These are phyloP conservation scores for Fonsecaea erecta DNA, from an alignment of 2,329 filamentous ascomycete genomes.

Conservation along the genomic window DNA sequence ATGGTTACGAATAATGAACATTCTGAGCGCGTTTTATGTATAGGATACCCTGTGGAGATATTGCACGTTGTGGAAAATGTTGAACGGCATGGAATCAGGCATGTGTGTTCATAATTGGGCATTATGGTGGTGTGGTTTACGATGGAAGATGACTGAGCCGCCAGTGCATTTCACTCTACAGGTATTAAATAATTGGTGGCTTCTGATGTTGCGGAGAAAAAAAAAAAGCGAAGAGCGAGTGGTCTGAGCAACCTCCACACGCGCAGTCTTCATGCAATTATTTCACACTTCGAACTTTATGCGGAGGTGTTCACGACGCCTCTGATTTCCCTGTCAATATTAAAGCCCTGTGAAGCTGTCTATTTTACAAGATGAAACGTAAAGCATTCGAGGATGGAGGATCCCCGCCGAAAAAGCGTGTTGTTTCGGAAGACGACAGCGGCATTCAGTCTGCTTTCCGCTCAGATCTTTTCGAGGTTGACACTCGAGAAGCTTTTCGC, in stretches of 20 bases:
- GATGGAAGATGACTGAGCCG: neutral
- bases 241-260: neutral
- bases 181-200: neutral
- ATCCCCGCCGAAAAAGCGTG: constrained; percentile 34
- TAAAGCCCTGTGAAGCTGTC: neutral
- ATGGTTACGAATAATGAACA: constrained; percentile 5
- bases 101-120: neutral
- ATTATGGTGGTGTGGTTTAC: neutral
- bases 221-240: neutral
- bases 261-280: neutral
- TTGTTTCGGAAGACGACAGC: constrained; percentile 7
- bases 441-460: constrained; percentile 49
- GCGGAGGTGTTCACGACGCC: neutral
- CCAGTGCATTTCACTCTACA: no score
- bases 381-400: constrained; percentile 42
- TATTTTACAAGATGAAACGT: constrained; percentile 45
- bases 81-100: neutral
- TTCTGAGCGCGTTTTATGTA: neutral
- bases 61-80: neutral
- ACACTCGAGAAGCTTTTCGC: constrained; percentile 50
- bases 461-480: constrained; percentile 49
- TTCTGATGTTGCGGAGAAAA: neutral
- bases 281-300: neutral
- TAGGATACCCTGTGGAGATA: constrained; percentile 6
- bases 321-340: neutral